These are phyloP conservation scores for Nicotiana rustica DNA, from an alignment of 305 asterid species.

Conservation along the genomic window DNA sequence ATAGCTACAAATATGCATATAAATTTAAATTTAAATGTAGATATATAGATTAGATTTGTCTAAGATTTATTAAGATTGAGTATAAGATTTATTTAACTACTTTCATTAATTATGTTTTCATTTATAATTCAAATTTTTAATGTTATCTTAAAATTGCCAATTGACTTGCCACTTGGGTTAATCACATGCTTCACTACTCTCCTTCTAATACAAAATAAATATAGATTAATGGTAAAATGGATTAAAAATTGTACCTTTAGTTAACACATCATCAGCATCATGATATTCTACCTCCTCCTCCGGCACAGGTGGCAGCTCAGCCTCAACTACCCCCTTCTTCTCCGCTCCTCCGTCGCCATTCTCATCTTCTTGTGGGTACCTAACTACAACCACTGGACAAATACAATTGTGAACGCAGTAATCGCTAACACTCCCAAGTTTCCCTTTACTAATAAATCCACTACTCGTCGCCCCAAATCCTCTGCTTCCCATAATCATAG, in stretches of 20 bases:
- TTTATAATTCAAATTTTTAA: no score
- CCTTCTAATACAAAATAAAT: no score
- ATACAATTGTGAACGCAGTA: conserved; percentile 66
- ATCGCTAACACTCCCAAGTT: conserved; percentile 74
- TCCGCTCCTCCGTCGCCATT: conserved; percentile 19
- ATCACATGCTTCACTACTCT: no score
- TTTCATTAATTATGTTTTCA: no score
- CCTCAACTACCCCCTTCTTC: conserved; percentile 32
- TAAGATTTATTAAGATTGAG: no score
- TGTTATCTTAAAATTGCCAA: no score
- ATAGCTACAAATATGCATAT: no score
- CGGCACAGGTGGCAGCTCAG: conserved; percentile 46
- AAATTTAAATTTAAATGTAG: no score
- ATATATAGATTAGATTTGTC: no score
- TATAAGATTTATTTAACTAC: no score
- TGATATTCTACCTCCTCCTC: conserved; percentile 50
- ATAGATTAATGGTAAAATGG: not conserved
- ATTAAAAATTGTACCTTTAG: conserved; percentile 22
- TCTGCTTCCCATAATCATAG: conserved; percentile 65
- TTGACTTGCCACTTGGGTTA: no score
- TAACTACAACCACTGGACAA: conserved; percentile 68
- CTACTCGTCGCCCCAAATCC: conserved; percentile 55
- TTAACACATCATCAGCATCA: conserved; percentile 48
- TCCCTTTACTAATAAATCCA: conserved; percentile 42
- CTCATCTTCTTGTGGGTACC: conserved; percentile 42